Base-by-base conservation (phyloP, 495 filamentous ascomycete species). In the Penicillium egyptiacum region DNA sequence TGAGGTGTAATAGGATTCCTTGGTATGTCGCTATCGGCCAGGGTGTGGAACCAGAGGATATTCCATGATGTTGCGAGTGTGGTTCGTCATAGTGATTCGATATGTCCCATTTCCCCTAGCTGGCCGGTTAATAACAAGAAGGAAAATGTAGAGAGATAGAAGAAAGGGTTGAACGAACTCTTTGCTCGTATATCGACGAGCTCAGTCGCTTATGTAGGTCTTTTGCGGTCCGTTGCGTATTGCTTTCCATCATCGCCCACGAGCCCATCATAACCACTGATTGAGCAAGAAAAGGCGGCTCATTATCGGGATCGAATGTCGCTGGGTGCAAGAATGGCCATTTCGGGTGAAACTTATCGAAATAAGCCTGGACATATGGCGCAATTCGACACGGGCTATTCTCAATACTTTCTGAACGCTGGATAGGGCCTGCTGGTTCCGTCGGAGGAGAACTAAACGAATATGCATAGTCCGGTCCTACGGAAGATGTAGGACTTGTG, bases 321-420 rank as follows among this genome's bases (percentile, higher is more conserved):
- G 43, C 22, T 8, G 12, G 20, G 25, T 46, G 43, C 4, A 46
- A n/a, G 5, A 46, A 46, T 28, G 43, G 43, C 43, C 43, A 46
- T 46, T 46, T 26, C n/a, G 43, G 43, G 43, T 46, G 43, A 14
- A 46, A 46, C 6, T 46, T 22, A 3, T 46, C 11, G 22, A 46
- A 46, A 25, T 46, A 46, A 28, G 22, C 25, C 25, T 46, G 12
- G 20, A 46, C 23, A n/a, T 28, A 28, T 17, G 35, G 35, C 7
- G 16, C 35, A 8, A n/a, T 8, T 39, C 35, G n/a, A 17, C 35
- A n/a, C 7, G 35, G 35, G 35, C 35, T n/a, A n/a, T 39, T n/a
- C 7, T 39, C 35, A n/a, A 39, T 39, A n/a, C 9, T 39, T 39
- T n/a, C 35, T 6, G 35, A n/a, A n/a, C 16, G 35, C 35, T 39